phyloP scores from a whole-genome alignment of 495 filamentous ascomycete species.

The Staphylotrichum longicolle region DNA sequence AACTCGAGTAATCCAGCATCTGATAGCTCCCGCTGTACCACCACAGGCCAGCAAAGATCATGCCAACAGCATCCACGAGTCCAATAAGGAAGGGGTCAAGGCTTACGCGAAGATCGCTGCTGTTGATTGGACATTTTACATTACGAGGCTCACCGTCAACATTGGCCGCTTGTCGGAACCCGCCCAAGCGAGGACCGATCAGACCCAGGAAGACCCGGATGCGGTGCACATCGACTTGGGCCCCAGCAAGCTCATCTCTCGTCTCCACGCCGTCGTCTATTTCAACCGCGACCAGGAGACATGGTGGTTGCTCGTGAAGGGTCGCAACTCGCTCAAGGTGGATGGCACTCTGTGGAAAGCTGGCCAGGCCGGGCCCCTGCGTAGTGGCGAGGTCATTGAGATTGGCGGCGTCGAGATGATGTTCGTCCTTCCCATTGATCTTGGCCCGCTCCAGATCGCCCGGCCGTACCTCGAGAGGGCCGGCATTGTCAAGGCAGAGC shows the following conservation, averaged over 20 bases:
- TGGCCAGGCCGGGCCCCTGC: constrained; percentile 61
- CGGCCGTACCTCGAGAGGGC: constrained; percentile 53
- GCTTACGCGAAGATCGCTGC: constrained; percentile 95
- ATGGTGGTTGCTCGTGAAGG: constrained; percentile 84
- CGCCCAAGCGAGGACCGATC: constrained; percentile 33
- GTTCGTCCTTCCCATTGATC: constrained; percentile 78
- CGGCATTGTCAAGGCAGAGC: constrained; percentile 40
- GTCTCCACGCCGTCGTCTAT: constrained; percentile 80
- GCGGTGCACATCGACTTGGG: constrained; percentile 88
- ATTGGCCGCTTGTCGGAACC: constrained; percentile 79
- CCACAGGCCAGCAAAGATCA: constrained; percentile 71
- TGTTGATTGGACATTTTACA: constrained; percentile 90
- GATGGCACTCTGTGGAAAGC: constrained; percentile 67
- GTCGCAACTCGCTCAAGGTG: constrained; percentile 83
- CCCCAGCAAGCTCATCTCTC: constrained; percentile 86
- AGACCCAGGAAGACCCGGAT: constrained; percentile 35
- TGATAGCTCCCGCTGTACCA: constrained; percentile 55
- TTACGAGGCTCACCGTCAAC: constrained; percentile 72
- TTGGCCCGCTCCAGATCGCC: constrained; percentile 56
- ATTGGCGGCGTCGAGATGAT: constrained; percentile 95
- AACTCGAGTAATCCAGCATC: constrained; percentile 67
- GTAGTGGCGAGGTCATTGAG: constrained; percentile 84
- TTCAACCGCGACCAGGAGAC: constrained; percentile 65
- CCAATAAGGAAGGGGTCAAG: constrained; percentile 69
- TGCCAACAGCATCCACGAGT: constrained; percentile 67